Evolutionary conservation across 176 grass and related monocot genomes (phyloP).

Genomic region (Oryza australiensis): DNA sequence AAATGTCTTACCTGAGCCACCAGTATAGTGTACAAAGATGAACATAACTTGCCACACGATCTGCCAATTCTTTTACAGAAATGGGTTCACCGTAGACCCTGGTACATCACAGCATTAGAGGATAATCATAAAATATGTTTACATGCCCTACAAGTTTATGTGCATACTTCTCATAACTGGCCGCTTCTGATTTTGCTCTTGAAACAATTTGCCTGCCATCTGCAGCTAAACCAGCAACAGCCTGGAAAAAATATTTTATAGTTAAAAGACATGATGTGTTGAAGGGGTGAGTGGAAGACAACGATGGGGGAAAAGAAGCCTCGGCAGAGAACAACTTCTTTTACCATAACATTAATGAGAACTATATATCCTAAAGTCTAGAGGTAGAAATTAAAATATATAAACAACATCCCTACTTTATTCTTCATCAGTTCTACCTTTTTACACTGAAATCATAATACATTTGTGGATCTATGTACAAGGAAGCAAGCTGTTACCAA

Average conservation of each 20-base stretch:
- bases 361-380: background rate
- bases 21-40: slow-evolving; percentile 91
- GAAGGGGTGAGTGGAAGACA: background rate
- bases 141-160: background rate
- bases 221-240: slow-evolving; percentile 78
- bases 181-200: slow-evolving; percentile 74
- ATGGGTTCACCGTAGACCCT: slow-evolving; percentile 85
- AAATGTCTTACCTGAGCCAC: slow-evolving; percentile 70
- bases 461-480: background rate
- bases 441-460: background rate
- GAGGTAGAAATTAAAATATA: background rate
- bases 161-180: slow-evolving; percentile 74
- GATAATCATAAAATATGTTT: slow-evolving; percentile 13
- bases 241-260: slow-evolving; percentile 28
- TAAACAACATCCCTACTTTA: background rate
- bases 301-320: background rate
- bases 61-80: slow-evolving; percentile 81
- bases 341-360: background rate
- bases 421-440: background rate
- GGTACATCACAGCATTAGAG: slow-evolving; percentile 17
- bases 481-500: slow-evolving; percentile 50
- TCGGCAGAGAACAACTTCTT: background rate
- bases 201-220: slow-evolving; percentile 88
- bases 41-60: slow-evolving; percentile 82
- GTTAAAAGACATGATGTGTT: background rate